A percentile compares a stretch with the other conserved stretches of the same genome.
These are phyloP conservation scores for Calonectria henricotiae DNA, from an alignment of 2,329 filamentous ascomycete genomes.

Conservation along the genomic window DNA sequence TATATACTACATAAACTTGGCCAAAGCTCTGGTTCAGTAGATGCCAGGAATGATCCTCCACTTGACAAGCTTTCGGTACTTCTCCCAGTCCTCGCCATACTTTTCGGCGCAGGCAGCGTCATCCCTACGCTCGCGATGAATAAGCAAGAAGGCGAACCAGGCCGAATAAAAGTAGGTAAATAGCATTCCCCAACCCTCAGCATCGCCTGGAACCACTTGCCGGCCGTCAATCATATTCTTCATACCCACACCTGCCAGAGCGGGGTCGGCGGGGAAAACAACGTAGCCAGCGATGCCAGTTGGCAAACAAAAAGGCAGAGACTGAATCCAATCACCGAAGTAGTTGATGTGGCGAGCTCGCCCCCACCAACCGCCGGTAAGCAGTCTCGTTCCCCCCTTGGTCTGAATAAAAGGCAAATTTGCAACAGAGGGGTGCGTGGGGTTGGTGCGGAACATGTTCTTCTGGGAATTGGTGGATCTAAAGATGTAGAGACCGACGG, in stretches of 20 bases:
- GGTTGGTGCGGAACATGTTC: slow-evolving; percentile 91
- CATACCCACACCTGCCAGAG: slow-evolving; percentile 61
- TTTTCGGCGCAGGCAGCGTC: slow-evolving; percentile 90
- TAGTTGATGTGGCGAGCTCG: slow-evolving; percentile 93
- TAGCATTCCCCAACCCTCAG: slow-evolving; percentile 85
- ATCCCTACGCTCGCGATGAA: slow-evolving; percentile 88
- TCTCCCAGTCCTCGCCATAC: slow-evolving; percentile 91
- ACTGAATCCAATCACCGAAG: slow-evolving; percentile 92
- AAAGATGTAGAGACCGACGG: slow-evolving; percentile 86
- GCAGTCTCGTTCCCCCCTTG: slow-evolving; percentile 81
- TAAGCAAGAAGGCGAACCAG: slow-evolving; percentile 87
- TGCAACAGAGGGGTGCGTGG: slow-evolving; percentile 81
- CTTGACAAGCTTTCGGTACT: slow-evolving; percentile 84
- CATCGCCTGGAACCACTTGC: slow-evolving; percentile 78
- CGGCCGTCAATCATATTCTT: slow-evolving; percentile 72
- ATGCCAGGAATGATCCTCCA: slow-evolving; percentile 87
- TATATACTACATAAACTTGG: background rate
- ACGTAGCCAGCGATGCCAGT: slow-evolving; percentile 87
- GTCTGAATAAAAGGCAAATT: slow-evolving; percentile 90
- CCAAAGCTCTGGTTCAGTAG: slow-evolving; percentile 32
- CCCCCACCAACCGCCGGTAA: slow-evolving; percentile 94
- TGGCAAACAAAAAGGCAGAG: slow-evolving; percentile 88
- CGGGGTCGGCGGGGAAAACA: slow-evolving; percentile 71
- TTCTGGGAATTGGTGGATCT: slow-evolving; percentile 91
- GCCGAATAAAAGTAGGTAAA: slow-evolving; percentile 94